phyloP scores from a whole-genome alignment of 139 green algal species.

The Chlorella sp. region DNA sequence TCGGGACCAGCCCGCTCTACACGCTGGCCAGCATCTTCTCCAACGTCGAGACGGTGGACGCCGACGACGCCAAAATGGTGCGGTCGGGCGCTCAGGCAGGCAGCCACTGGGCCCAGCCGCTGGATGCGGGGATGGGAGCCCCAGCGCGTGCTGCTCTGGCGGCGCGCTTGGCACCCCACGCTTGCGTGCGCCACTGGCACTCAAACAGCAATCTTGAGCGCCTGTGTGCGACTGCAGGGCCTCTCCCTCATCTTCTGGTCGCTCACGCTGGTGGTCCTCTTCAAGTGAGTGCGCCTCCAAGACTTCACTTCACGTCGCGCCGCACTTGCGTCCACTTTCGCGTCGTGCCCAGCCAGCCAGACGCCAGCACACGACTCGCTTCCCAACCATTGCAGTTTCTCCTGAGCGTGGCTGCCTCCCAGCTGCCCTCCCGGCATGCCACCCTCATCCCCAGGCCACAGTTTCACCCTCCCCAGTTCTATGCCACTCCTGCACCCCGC shows the following conservation, averaged over 20 bases:
- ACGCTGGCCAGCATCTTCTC: slow-evolving; percentile 38
- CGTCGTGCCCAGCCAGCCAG: not conserved
- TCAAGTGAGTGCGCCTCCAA: slow-evolving; percentile 36
- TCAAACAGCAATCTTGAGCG: slow-evolving; percentile 35
- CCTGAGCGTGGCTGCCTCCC: not conserved
- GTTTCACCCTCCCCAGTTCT: not conserved
- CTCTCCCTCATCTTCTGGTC: slow-evolving; percentile 63
- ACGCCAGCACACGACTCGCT: too few relatives aligned
- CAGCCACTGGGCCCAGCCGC: too few relatives aligned
- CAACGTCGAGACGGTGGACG: too few relatives aligned
- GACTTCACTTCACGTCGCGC: too few relatives aligned
- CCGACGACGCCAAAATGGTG: too few relatives aligned
- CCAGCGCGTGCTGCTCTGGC: too few relatives aligned
- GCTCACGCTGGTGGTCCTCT: slow-evolving; percentile 46
- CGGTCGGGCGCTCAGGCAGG: too few relatives aligned
- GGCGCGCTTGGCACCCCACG: not conserved
- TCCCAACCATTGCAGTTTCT: not conserved
- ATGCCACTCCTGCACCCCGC: too few relatives aligned
- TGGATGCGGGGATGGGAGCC: too few relatives aligned
- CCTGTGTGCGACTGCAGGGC: not conserved
- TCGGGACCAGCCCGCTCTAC: slow-evolving; percentile 65
- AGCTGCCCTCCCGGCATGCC: too few relatives aligned
- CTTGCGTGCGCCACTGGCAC: not conserved
- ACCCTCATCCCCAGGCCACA: not conserved
- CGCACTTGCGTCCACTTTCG: not conserved